phyloP scores from a whole-genome alignment of 1,139 yeast species.

The Blastobotrys ciferrii region DNA sequence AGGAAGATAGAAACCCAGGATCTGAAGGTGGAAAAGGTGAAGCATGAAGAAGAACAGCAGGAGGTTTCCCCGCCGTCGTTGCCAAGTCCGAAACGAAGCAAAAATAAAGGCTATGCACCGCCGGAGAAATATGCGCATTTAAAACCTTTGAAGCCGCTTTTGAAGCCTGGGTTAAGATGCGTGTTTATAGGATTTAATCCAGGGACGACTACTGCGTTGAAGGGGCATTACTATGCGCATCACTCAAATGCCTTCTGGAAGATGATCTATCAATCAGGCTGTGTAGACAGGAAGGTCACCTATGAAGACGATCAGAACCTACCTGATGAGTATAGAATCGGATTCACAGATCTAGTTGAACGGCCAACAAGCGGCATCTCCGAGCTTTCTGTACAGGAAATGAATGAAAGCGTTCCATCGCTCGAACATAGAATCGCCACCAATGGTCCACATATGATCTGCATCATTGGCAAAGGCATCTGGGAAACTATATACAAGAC shows the following conservation, averaged over 20 bases:
- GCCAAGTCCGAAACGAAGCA: neutral
- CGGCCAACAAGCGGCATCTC: constrained; percentile 63
- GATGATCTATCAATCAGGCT: constrained; percentile 52
- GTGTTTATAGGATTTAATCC: constrained; percentile 77
- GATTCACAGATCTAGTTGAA: constrained; percentile 69
- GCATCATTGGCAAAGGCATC: constrained; percentile 74
- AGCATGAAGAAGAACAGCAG: neutral
- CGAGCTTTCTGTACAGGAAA: constrained; percentile 54
- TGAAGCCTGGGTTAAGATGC: constrained; percentile 38
- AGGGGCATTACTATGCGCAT: constrained; percentile 76
- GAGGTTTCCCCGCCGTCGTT: neutral
- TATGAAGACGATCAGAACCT: constrained; percentile 45
- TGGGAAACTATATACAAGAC: constrained; percentile 59
- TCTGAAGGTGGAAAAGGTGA: neutral
- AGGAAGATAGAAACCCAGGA: neutral
- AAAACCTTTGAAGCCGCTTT: constrained; percentile 39
- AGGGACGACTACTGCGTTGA: constrained; percentile 59
- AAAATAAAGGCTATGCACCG: constrained; percentile 20
- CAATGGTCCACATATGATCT: constrained; percentile 46
- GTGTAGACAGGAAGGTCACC: constrained; percentile 40
- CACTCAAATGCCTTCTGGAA: constrained; percentile 70
- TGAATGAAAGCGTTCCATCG: constrained; percentile 54
- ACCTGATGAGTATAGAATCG: constrained; percentile 50
- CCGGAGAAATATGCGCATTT: constrained; percentile 32
- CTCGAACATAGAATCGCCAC: constrained; percentile 47